These are phyloP conservation scores for Vishniacozyma victoriae DNA, from an alignment of 768 basidiomycete species.

Conservation along the genomic window DNA sequence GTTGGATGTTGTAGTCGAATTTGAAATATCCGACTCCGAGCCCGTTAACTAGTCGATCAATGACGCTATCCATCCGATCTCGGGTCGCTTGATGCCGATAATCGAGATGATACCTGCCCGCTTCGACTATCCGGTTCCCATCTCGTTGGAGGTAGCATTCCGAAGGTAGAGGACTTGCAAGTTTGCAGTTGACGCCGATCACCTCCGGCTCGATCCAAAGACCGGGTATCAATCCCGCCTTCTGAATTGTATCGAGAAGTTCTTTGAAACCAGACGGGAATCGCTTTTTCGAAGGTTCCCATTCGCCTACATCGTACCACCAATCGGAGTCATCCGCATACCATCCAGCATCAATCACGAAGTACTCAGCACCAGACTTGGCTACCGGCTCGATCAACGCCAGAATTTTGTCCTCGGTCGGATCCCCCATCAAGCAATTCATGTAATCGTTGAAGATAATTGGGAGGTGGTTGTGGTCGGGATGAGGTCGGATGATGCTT, in stretches of 20 bases:
- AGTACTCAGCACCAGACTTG: constrained; percentile 2
- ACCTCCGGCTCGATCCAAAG: constrained; percentile 6
- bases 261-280: not conserved
- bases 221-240: not conserved
- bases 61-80: not conserved
- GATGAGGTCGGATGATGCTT: not conserved
- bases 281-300: constrained; percentile 1
- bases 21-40: constrained; percentile 1
- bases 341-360: constrained; percentile 5
- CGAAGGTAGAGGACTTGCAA: not conserved
- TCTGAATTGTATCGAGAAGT: not conserved
- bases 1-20: constrained; percentile 7
- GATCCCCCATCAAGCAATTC: constrained; percentile 5
- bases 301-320: constrained; percentile 4
- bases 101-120: constrained; percentile 2
- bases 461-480: constrained; percentile 1
- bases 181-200: not conserved
- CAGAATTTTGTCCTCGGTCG: constrained; percentile 3
- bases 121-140: not conserved
- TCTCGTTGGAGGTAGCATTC: constrained; percentile 2
- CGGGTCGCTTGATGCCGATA: not conserved
- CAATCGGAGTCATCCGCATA: constrained; percentile 3
- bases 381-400: not conserved
- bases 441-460: constrained; percentile 7
- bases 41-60: not conserved